Percentiles rank a stretch among this genome's conserved stretches.
Conservation (phyloP, 208 protist species). For the Jaenimonas drosophilae region DNA sequence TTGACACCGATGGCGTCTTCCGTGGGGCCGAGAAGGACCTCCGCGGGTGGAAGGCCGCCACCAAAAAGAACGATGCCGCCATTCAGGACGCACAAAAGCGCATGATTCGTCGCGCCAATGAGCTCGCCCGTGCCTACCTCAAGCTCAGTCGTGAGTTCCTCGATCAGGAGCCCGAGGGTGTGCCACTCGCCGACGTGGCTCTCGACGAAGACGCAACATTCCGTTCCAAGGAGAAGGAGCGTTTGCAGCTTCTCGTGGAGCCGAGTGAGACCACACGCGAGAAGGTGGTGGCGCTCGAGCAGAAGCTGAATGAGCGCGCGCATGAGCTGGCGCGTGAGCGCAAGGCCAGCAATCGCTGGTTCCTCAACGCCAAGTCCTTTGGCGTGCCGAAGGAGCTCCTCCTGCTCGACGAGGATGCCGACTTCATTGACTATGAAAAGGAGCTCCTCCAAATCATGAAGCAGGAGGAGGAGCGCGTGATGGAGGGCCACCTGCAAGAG, state of each 20-base stretch:
- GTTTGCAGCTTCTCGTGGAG: slow-evolving; percentile 19
- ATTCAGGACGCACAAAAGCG: slow-evolving; percentile 24
- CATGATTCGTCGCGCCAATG: slow-evolving; percentile 42
- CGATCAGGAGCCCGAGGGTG: slow-evolving; percentile 54
- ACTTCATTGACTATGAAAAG: slow-evolving; percentile 29
- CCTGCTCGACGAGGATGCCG: slow-evolving; percentile 27
- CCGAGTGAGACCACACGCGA: slow-evolving; percentile 9
- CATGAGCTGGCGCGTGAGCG: slow-evolving; percentile 38
- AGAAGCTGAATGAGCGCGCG: slow-evolving; percentile 47
- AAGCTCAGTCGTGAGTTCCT: slow-evolving; percentile 42
- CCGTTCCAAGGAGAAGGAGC: slow-evolving; percentile 24
- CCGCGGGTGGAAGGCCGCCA: slow-evolving; percentile 23
- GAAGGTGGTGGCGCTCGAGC: slow-evolving; percentile 26
- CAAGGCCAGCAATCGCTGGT: slow-evolving; percentile 33
- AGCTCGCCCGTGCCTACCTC: slow-evolving; percentile 48
- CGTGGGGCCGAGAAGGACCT: slow-evolving; percentile 43
- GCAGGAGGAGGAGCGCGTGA: too few species aligned
- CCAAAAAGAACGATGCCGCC: slow-evolving; percentile 13
- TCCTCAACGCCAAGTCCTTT: slow-evolving; percentile 31
- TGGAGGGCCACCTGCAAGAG: slow-evolving; percentile 5
- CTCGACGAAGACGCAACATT: slow-evolving; percentile 46
- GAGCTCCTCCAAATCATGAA: slow-evolving; percentile 18
- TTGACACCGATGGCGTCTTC: slow-evolving; percentile 56
- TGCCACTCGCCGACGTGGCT: slow-evolving; percentile 42
- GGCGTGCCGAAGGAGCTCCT: slow-evolving; percentile 40